phyloP scores from a whole-genome alignment of 345 rosid species.

The Dipteronia sinensis region DNA sequence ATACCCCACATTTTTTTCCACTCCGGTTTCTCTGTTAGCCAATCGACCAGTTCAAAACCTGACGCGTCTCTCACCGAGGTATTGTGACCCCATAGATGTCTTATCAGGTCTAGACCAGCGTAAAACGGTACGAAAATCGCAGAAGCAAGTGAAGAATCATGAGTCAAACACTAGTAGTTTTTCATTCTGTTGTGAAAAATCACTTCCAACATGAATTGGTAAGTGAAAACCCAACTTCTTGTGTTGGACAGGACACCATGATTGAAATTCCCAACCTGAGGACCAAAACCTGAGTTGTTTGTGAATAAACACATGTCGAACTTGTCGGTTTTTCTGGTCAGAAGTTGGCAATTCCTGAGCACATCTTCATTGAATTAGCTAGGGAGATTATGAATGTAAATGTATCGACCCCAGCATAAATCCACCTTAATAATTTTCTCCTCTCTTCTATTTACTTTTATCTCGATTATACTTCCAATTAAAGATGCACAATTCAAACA shows the following conservation, averaged over 20 bases:
- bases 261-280: constrained; percentile 19
- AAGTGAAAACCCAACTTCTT: constrained; percentile 44
- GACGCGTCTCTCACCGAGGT: constrained; percentile 36
- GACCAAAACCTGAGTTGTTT: constrained; percentile 46
- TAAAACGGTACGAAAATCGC: constrained; percentile 50
- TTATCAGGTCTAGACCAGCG: constrained; percentile 46
- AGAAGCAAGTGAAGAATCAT: constrained; percentile 45
- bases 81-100: constrained; percentile 43
- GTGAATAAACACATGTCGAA: constrained; percentile 35
- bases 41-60: constrained; percentile 30
- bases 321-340: constrained; percentile 35
- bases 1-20: constrained; percentile 43
- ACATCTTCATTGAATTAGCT: constrained; percentile 36
- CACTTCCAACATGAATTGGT: constrained; percentile 40
- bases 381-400: constrained; percentile 45
- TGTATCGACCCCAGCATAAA: constrained; percentile 42
- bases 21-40: constrained; percentile 40
- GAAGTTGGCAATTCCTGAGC: constrained; percentile 32
- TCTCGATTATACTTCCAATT: neutral
- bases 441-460: neutral
- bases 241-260: constrained; percentile 25
- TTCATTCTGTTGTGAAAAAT: constrained; percentile 51
- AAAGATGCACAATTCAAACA: neutral
- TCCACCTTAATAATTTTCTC: neutral
- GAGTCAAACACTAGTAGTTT: constrained; percentile 42